A percentile compares a stretch with the other conserved stretches of the same genome.
Evolutionary conservation across 495 filamentous ascomycete genomes (phyloP).

Genomic region (Sordaria brevicollis): DNA sequence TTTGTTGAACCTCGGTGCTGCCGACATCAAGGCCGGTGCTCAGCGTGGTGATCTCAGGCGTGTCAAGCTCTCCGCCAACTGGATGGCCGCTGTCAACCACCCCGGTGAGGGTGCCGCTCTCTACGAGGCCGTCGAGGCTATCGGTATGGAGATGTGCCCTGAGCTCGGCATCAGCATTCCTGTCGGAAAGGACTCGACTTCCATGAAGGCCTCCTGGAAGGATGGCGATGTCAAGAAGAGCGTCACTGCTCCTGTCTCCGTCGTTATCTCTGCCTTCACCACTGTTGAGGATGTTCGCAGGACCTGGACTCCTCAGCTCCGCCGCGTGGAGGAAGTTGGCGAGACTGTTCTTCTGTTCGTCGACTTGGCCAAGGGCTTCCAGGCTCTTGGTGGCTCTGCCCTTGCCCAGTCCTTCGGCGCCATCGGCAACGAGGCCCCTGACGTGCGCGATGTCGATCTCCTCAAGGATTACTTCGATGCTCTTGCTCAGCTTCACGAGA

Average conservation of each 20-base stretch:
- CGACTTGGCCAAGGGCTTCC: conserved; percentile 67
- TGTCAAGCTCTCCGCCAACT: conserved; percentile 88
- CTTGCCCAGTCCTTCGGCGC: conserved; percentile 87
- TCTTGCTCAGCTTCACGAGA: conserved; percentile 72
- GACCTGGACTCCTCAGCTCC: conserved; percentile 89
- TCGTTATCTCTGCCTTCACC: conserved; percentile 84
- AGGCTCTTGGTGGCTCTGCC: conserved; percentile 82
- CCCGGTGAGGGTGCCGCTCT: conserved; percentile 88
- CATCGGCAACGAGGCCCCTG: conserved; percentile 72
- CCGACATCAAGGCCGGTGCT: conserved; percentile 60
- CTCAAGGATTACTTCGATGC: conserved; percentile 92
- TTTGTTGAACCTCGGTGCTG: conserved; percentile 83
- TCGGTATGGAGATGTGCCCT: conserved; percentile 76
- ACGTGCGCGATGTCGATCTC: conserved; percentile 69
- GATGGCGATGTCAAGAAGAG: conserved; percentile 66
- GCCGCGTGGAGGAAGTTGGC: conserved; percentile 74
- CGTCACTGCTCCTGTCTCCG: conserved; percentile 82
- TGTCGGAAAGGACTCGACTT: conserved; percentile 95
- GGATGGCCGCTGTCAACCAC: conserved; percentile 95
- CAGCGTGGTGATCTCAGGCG: conserved; percentile 44
- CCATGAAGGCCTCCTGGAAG: conserved; percentile 97
- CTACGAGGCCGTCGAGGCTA: conserved; percentile 89
- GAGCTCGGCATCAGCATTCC: conserved; percentile 83
- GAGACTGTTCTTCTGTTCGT: conserved; percentile 86
- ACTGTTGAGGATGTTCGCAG: conserved; percentile 66